A percentile compares a stretch with the other conserved stretches of the same genome.
phyloP scores from a whole-genome alignment of 805 yeast species.

The Candida nitratophila region DNA sequence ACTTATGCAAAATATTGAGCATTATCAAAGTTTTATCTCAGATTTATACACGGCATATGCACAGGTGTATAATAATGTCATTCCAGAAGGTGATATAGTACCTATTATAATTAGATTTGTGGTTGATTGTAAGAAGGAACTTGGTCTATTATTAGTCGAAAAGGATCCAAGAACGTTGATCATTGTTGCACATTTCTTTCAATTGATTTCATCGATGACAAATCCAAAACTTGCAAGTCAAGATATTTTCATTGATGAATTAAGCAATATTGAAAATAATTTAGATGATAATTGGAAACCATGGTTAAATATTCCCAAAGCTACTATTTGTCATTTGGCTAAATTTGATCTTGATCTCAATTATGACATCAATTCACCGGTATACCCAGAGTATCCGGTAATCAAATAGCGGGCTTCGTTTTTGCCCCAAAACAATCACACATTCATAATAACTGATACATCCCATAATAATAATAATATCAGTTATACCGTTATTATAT shows the following conservation, averaged over 20 bases:
- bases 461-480: too few species aligned
- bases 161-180: conserved; percentile 15
- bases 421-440: too few species aligned
- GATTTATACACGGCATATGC: conserved; percentile 1
- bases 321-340: not conserved
- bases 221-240: not conserved
- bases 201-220: conserved; percentile 9
- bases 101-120: conserved; percentile 10
- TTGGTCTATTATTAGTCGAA: conserved; percentile 6
- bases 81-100: conserved; percentile 10
- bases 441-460: too few species aligned
- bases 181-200: conserved; percentile 12
- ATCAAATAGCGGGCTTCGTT: too few species aligned
- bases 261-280: conserved; percentile 36
- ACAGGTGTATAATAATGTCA: conserved; percentile 2
- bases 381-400: not conserved
- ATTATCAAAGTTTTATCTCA: conserved; percentile 2
- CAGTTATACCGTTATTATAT: too few species aligned
- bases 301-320: not conserved
- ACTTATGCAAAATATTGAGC: not conserved
- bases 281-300: conserved; percentile 15
- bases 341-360: not conserved
- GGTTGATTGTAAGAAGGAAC: conserved; percentile 4
- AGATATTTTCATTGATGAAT: conserved; percentile 18
- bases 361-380: not conserved